A percentile compares a stretch with the other conserved stretches of the same genome.
Evolutionary conservation across 2,329 filamentous ascomycete species (phyloP).

Genomic region (Clonostachys solani): DNA sequence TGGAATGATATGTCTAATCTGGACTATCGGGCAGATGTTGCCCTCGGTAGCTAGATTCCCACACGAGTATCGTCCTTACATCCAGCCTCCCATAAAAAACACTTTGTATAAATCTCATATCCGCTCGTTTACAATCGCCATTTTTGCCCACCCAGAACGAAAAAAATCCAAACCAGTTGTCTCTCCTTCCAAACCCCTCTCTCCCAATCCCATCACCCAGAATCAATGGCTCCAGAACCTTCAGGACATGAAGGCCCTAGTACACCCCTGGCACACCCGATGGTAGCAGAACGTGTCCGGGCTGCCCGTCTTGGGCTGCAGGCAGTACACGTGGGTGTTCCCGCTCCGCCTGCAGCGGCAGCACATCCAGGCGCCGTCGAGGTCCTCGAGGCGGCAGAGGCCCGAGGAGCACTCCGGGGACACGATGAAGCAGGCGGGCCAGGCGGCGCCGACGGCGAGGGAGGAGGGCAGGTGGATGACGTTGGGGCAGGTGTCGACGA

Average conservation of each 20-base stretch:
- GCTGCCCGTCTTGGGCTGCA: slow-evolving; percentile 36
- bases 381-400: slow-evolving; percentile 41
- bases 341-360: slow-evolving; percentile 41
- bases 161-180: no score
- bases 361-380: slow-evolving; percentile 43
- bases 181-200: no score
- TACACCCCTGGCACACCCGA: slow-evolving; percentile 38
- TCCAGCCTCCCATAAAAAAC: no score
- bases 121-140: no score
- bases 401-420: slow-evolving; percentile 42
- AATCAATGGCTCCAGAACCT: no score
- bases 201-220: no score
- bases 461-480: background rate
- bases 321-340: slow-evolving; percentile 40
- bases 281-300: slow-evolving; percentile 50
- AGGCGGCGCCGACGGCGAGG: background rate
- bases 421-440: slow-evolving; percentile 34
- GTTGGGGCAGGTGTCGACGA: slow-evolving; percentile 10
- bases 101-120: no score
- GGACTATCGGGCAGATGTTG: no score
- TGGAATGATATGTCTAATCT: no score
- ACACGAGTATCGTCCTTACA: no score
- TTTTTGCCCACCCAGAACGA: no score
- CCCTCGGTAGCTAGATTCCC: no score
- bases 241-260: background rate